Conservation (phyloP, 768 basidiomycete species). For the Phanerodontia chrysosporium region DNA sequence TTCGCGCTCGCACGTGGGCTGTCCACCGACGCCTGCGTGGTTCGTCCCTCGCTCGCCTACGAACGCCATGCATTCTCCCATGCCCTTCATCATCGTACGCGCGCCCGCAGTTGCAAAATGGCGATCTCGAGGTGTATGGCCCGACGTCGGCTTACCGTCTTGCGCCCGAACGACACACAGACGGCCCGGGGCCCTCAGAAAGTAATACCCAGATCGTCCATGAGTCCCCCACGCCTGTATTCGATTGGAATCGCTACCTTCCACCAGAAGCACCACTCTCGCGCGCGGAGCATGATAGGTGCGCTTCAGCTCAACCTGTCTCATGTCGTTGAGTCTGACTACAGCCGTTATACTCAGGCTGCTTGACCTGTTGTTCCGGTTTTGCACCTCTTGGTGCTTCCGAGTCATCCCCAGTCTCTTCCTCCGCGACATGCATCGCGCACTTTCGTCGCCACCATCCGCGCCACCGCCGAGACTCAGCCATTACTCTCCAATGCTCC, state of each 20-base stretch:
- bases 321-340: too few species aligned
- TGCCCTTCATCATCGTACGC: neutral
- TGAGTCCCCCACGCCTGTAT: constrained; percentile 14
- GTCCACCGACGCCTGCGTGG: too few species aligned
- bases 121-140: constrained; percentile 27
- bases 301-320: too few species aligned
- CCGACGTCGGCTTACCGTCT: constrained; percentile 29
- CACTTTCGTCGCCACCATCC: constrained; percentile 24
- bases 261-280: constrained; percentile 27
- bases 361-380: constrained; percentile 35
- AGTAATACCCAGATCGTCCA: neutral
- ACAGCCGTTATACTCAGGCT: too few species aligned
- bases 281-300: constrained; percentile 28
- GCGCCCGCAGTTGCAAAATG: constrained; percentile 19
- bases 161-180: constrained; percentile 19
- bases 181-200: neutral
- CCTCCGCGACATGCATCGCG: constrained; percentile 38
- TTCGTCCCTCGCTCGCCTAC: too few species aligned
- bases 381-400: constrained; percentile 36
- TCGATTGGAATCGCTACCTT: constrained; percentile 29
- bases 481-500: constrained; percentile 71
- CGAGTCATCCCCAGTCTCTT: constrained; percentile 38
- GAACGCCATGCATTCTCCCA: too few species aligned
- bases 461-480: constrained; percentile 36
- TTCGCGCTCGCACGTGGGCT: too few species aligned